Percentiles rank a stretch among this genome's conserved stretches.
These are phyloP conservation scores for Globisporangium viniferum DNA, from an alignment of 352 stramenopile genomes.

Conservation along the genomic window DNA sequence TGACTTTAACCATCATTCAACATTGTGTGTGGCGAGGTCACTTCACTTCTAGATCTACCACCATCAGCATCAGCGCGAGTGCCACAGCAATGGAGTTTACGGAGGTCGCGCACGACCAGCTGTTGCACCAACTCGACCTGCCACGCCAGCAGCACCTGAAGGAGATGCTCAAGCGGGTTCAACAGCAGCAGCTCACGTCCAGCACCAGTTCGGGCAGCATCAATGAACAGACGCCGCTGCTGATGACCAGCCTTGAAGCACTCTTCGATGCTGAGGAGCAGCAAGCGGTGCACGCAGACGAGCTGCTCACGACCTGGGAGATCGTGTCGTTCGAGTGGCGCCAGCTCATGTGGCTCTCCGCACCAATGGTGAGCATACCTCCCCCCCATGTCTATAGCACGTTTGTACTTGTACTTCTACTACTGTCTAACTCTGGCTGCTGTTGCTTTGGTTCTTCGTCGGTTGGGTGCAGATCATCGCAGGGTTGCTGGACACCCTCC, in stretches of 20 bases:
- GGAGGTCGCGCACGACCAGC: slow-evolving; percentile 22
- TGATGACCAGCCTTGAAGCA: slow-evolving; percentile 17
- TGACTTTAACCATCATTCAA: no score
- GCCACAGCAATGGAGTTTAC: slow-evolving; percentile 25
- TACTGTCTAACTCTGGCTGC: background rate
- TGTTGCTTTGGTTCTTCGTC: background rate
- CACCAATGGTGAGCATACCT: slow-evolving; percentile 15
- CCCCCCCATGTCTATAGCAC: no score
- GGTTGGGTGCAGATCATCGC: slow-evolving; percentile 18
- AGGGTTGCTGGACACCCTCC: slow-evolving; percentile 33
- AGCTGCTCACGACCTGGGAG: slow-evolving; percentile 14
- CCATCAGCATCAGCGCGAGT: no score
- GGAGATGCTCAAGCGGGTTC: slow-evolving; percentile 17
- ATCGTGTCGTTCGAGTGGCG: slow-evolving; percentile 19
- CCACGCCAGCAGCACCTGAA: slow-evolving; percentile 24
- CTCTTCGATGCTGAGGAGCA: slow-evolving; percentile 25
- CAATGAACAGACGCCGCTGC: slow-evolving; percentile 25
- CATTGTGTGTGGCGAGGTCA: no score
- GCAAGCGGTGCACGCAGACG: slow-evolving; percentile 24
- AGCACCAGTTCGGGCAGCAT: slow-evolving; percentile 6
- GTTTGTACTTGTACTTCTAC: background rate
- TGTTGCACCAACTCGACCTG: slow-evolving; percentile 33
- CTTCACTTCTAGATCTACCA: no score
- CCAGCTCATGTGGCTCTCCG: slow-evolving; percentile 15
- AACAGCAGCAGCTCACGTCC: slow-evolving; percentile 5